These are phyloP conservation scores for Beauveria sp. DNA, from an alignment of 2,329 filamentous ascomycete species.

Conservation along the genomic window DNA sequence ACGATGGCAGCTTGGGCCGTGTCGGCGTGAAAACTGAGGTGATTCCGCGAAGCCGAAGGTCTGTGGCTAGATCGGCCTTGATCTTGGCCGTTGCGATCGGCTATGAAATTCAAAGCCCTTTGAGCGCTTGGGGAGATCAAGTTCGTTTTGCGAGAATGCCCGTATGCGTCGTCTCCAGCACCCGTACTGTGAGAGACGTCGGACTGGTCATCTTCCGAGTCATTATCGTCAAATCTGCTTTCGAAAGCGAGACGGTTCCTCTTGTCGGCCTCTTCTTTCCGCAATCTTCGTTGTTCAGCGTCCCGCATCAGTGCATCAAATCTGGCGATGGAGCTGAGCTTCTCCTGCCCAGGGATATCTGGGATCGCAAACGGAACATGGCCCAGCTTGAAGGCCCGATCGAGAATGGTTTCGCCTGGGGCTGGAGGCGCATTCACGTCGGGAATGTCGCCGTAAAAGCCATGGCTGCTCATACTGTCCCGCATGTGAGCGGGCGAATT, in stretches of 20 bases:
- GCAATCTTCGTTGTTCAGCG: slow-evolving; percentile 42
- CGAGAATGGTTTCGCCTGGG: slow-evolving; percentile 58
- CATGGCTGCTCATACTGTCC: slow-evolving; percentile 46
- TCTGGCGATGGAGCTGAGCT: slow-evolving; percentile 55
- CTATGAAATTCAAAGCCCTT: slow-evolving; percentile 43
- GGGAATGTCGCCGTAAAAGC: slow-evolving; percentile 28
- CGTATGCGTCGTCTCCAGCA: slow-evolving; percentile 32
- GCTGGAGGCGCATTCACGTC: slow-evolving; percentile 43
- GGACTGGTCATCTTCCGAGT: slow-evolving; percentile 32
- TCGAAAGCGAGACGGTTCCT: slow-evolving; percentile 29
- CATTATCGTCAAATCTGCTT: slow-evolving; percentile 45
- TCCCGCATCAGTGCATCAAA: slow-evolving; percentile 61
- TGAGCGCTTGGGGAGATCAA: slow-evolving; percentile 40
- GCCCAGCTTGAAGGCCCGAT: slow-evolving; percentile 56
- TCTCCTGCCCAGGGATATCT: slow-evolving; percentile 49
- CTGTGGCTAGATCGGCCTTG: slow-evolving; percentile 23
- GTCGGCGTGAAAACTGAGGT: slow-evolving; percentile 25
- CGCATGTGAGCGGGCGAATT: slow-evolving; percentile 48
- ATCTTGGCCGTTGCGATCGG: slow-evolving; percentile 30
- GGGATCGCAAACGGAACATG: slow-evolving; percentile 54
- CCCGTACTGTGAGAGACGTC: slow-evolving; percentile 33
- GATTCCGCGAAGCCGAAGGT: slow-evolving; percentile 23
- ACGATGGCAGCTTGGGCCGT: slow-evolving; percentile 15
- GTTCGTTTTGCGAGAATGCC: slow-evolving; percentile 18
- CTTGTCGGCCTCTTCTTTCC: slow-evolving; percentile 27